A percentile compares a stretch with the other conserved stretches of the same genome.
phyloP scores from a whole-genome alignment of 2,329 filamentous ascomycete species.

The Aschersonia sp. region DNA sequence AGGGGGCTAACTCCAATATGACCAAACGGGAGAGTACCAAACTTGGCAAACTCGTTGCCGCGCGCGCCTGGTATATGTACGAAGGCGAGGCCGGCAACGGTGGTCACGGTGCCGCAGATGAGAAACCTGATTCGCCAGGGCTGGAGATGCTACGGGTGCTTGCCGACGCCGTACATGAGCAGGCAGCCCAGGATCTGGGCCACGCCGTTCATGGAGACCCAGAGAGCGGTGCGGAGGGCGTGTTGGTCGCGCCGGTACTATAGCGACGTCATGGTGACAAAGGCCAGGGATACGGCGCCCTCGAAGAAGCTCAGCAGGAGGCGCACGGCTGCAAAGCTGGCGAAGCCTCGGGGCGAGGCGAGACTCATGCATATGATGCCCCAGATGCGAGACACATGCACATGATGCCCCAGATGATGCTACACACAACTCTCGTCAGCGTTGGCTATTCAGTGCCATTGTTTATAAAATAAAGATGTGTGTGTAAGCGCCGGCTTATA shows the following conservation, averaged over 20 bases:
- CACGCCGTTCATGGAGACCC: constrained; percentile 15
- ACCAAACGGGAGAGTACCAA: too few species aligned
- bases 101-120: constrained; percentile 4
- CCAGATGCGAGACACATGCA: constrained; percentile 15
- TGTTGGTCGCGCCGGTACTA: constrained; percentile 17
- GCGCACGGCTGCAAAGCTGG: constrained; percentile 9
- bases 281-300: constrained; percentile 16
- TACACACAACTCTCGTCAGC: not conserved
- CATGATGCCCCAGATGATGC: constrained; percentile 13
- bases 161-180: constrained; percentile 14
- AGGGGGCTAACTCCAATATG: too few species aligned
- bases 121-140: constrained; percentile 10
- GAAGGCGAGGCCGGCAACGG: not conserved
- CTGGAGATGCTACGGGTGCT: constrained; percentile 3
- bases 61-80: too few species aligned
- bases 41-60: too few species aligned
- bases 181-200: constrained; percentile 14
- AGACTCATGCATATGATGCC: constrained; percentile 12
- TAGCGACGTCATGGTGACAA: constrained; percentile 16
- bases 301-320: constrained; percentile 17
- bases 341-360: constrained; percentile 9
- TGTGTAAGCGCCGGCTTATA: not conserved
- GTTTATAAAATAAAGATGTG: not conserved
- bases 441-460: not conserved
- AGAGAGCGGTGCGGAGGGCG: constrained; percentile 13